Evolutionary conservation across 768 basidiomycete genomes (phyloP).

Genomic region (Tylopilus balloui): DNA sequence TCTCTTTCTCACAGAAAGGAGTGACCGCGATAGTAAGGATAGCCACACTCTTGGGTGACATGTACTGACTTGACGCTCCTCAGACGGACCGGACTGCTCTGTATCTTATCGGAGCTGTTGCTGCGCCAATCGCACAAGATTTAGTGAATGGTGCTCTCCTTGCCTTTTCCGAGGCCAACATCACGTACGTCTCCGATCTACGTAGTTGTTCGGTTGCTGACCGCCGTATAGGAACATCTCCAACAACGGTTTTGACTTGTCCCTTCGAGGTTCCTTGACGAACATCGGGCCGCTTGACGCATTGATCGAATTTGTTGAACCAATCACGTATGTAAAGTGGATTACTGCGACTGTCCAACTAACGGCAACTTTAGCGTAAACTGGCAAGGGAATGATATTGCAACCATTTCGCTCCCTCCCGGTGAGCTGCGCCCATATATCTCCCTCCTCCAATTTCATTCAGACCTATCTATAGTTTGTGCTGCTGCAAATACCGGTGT

Average conservation of each 20-base stretch:
- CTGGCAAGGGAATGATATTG: slow-evolving; percentile 63
- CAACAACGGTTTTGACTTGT: slow-evolving; percentile 59
- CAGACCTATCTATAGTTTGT: slow-evolving; percentile 43
- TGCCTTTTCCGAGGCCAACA: slow-evolving; percentile 53
- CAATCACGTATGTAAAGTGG: slow-evolving; percentile 44
- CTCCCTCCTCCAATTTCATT: background rate
- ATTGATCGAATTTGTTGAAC: slow-evolving; percentile 59
- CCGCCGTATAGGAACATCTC: slow-evolving; percentile 47
- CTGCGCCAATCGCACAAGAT: slow-evolving; percentile 59
- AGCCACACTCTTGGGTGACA: background rate
- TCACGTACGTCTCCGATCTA: slow-evolving; percentile 38
- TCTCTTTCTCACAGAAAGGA: slow-evolving; percentile 53
- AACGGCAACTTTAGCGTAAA: slow-evolving; percentile 40
- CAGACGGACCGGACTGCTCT: slow-evolving; percentile 61
- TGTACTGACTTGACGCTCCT: slow-evolving; percentile 2
- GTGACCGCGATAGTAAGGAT: slow-evolving; percentile 50
- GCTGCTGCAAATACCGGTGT: slow-evolving; percentile 63
- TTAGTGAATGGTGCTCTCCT: slow-evolving; percentile 56
- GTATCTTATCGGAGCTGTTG: slow-evolving; percentile 68
- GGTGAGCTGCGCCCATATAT: slow-evolving; percentile 34
- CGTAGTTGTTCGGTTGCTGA: slow-evolving; percentile 49
- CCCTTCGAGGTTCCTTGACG: slow-evolving; percentile 55
- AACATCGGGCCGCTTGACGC: slow-evolving; percentile 68
- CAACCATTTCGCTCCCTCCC: slow-evolving; percentile 56
- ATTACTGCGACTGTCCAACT: background rate